Conservation (phyloP, 306 rosid species). For the Rosa chinensis region DNA sequence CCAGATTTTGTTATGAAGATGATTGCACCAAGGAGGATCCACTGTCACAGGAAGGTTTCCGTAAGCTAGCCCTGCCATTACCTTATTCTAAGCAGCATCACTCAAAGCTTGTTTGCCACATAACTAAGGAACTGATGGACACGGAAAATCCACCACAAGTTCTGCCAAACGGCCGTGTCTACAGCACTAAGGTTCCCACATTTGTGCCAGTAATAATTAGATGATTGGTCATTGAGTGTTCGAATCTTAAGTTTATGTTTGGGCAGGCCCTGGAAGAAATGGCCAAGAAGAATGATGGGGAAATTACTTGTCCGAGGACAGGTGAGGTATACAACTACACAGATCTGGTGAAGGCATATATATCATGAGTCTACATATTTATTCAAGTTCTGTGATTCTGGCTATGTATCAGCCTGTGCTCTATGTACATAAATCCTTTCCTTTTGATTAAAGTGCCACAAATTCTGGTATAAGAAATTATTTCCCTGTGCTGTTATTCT, state of each 20-base stretch:
- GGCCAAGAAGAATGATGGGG: conserved; percentile 75
- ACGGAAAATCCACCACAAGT: conserved; percentile 94
- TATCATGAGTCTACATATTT: conserved; percentile 44
- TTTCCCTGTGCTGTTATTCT: too few relatives aligned
- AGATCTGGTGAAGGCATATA: conserved; percentile 75
- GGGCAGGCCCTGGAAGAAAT: conserved; percentile 91
- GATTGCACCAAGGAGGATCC: conserved; percentile 99
- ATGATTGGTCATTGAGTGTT: neutral
- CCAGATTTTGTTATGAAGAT: conserved; percentile 89
- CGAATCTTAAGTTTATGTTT: conserved; percentile 18
- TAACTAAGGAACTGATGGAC: conserved; percentile 95
- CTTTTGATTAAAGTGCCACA: too few relatives aligned
- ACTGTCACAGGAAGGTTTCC: conserved; percentile 80
- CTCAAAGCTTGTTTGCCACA: conserved; percentile 95
- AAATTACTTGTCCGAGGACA: conserved; percentile 83
- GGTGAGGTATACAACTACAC: conserved; percentile 54
- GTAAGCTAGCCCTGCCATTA: conserved; percentile 72
- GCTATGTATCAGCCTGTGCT: neutral
- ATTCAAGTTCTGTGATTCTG: neutral
- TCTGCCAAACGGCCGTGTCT: conserved; percentile 90
- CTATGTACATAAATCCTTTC: conserved; percentile 16
- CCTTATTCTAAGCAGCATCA: conserved; percentile 94
- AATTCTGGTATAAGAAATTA: too few relatives aligned
- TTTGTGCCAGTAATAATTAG: neutral
- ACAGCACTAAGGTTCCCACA: conserved; percentile 74